Conservation (phyloP, 2,329 filamentous ascomycete genomes). For the Diaporthe sp. region DNA sequence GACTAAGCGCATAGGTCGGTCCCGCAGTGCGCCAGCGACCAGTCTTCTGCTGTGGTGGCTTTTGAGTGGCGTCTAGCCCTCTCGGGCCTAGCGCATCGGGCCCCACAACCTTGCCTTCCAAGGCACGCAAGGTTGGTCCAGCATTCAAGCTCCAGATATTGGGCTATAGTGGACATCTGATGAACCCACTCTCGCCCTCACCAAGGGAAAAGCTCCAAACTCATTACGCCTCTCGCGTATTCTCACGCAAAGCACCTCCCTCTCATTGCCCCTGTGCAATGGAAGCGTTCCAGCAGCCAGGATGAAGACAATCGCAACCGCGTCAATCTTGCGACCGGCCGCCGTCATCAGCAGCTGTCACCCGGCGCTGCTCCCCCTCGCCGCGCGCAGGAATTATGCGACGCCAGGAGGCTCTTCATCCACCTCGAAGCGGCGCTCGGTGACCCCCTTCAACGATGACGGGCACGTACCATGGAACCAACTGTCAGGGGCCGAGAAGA, state of each 20-base stretch:
- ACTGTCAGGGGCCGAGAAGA: slow-evolving; percentile 82
- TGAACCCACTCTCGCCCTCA: slow-evolving; percentile 13
- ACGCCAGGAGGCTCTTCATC: slow-evolving; percentile 54
- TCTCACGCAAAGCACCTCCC: background rate
- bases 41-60: slow-evolving; percentile 21
- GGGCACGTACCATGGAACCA: slow-evolving; percentile 86
- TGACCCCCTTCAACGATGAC: slow-evolving; percentile 90
- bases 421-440: slow-evolving; percentile 72
- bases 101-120: slow-evolving; percentile 10
- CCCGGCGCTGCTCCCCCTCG: slow-evolving; percentile 52
- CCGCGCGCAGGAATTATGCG: slow-evolving; percentile 68
- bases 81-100: background rate
- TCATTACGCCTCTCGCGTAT: background rate
- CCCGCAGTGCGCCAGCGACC: slow-evolving; percentile 8
- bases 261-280: slow-evolving; percentile 35
- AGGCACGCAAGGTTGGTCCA: background rate
- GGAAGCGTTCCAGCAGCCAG: slow-evolving; percentile 40
- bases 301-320: slow-evolving; percentile 40
- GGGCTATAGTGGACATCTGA: slow-evolving; percentile 1
- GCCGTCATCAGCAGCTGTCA: slow-evolving; percentile 43
- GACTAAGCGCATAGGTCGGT: slow-evolving; percentile 22
- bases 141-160: slow-evolving; percentile 21
- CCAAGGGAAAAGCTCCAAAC: background rate
- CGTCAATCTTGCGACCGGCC: slow-evolving; percentile 41
- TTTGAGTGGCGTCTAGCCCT: background rate